A percentile compares a stretch with the other conserved stretches of the same genome.
phyloP scores from a whole-genome alignment of 192 early-diverging fungal species.

The Thamnidium elegans region DNA sequence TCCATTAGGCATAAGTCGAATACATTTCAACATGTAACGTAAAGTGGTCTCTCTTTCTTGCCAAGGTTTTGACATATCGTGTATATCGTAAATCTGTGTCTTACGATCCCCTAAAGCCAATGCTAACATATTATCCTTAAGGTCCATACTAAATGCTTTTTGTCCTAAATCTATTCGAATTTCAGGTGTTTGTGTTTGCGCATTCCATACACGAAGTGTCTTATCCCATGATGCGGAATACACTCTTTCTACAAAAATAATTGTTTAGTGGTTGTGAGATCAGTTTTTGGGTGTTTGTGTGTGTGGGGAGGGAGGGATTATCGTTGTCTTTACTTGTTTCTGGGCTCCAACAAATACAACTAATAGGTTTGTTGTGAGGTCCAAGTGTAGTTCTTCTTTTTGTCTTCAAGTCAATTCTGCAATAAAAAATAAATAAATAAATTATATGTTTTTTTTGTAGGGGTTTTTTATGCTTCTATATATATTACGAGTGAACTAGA shows the following conservation, averaged over 20 bases:
- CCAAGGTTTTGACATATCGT: constrained; percentile 72
- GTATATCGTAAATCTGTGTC: constrained; percentile 81
- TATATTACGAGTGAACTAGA: constrained; percentile 56
- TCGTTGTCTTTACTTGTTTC: constrained; percentile 41
- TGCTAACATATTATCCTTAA: constrained; percentile 65
- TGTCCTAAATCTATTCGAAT: constrained; percentile 57
- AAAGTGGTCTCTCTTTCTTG: constrained; percentile 75
- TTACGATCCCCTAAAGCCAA: constrained; percentile 80
- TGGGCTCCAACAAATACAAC: constrained; percentile 59
- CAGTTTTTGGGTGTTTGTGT: constrained; percentile 39
- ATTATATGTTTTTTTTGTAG: not conserved
- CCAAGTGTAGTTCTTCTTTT: constrained; percentile 61
- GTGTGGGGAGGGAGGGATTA: no score
- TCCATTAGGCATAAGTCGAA: constrained; percentile 83
- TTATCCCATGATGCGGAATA: constrained; percentile 93
- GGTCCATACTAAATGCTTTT: constrained; percentile 86
- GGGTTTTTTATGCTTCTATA: not conserved
- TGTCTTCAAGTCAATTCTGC: constrained; percentile 56
- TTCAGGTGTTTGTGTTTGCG: constrained; percentile 40
- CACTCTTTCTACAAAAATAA: constrained; percentile 49
- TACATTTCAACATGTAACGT: constrained; percentile 86
- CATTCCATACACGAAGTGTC: constrained; percentile 76
- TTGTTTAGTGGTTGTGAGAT: not conserved
- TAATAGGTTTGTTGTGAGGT: constrained; percentile 75
- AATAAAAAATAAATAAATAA: constrained; percentile 2